phyloP scores from a whole-genome alignment of 257 asterid species.

The Leptodermis oblonga region DNA sequence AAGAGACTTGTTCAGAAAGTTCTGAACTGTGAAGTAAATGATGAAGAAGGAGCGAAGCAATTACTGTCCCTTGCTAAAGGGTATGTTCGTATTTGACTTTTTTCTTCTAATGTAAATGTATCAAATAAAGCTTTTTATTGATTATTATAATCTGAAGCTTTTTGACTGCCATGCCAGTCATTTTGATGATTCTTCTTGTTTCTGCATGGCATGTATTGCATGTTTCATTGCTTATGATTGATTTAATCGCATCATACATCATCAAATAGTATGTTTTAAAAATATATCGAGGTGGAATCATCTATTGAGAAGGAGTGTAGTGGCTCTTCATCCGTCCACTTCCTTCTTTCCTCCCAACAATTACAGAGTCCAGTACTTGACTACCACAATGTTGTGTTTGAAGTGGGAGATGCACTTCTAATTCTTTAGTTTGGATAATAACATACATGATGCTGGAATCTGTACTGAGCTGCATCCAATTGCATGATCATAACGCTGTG shows the following conservation, averaged over 20 bases:
- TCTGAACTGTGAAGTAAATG: conserved; percentile 61
- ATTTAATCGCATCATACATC: too few relatives aligned
- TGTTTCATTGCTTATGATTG: neutral
- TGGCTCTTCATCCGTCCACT: neutral
- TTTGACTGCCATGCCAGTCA: neutral
- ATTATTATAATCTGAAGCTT: neutral
- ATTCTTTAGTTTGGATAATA: neutral
- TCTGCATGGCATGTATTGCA: too few relatives aligned
- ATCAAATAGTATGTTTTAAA: too few relatives aligned
- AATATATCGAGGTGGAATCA: neutral
- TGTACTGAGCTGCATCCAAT: neutral
- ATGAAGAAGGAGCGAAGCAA: conserved; percentile 62
- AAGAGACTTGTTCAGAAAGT: conserved; percentile 87
- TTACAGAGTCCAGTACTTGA: neutral
- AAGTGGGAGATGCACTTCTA: neutral
- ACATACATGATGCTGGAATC: neutral
- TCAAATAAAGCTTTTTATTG: neutral
- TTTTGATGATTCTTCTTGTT: neutral
- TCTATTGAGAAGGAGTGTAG: neutral
- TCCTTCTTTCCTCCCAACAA: neutral
- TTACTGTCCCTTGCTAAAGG: conserved; percentile 75
- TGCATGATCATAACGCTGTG: neutral
- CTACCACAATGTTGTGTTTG: neutral
- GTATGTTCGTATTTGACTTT: conserved; percentile 26
- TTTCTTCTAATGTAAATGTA: conserved; percentile 8